Base-by-base conservation (phyloP, 2,329 filamentous ascomycete genomes). In the Pseudogymnoascus sp. region DNA sequence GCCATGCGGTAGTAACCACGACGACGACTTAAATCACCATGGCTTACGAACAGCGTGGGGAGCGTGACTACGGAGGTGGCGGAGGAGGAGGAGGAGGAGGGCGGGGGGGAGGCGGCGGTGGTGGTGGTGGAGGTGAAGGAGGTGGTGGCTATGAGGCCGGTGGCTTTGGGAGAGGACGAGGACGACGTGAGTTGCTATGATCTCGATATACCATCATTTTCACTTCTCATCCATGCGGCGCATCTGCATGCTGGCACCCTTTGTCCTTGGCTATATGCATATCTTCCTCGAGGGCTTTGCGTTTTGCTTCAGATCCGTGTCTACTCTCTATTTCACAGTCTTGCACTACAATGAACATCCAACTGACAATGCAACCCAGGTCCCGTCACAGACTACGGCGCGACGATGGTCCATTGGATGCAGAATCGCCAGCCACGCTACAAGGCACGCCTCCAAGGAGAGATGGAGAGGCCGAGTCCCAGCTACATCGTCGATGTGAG, bases 351-450 rank as follows among this genome's bases (percentile, higher is more conserved):
- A 31, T 18, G 62, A 39, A 60, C 36, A 31, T 45, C 59, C 61
- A 66, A 61, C 66, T 63, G 51, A 14, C 60, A 12, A 40, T n/a
- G 8, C 47, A 57, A 61, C 69, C 63, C 66, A 96, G 91, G 92
- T 67, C 89, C 92, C 51, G 91, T 96, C 12, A 97, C 93, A 51
- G 93, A 97, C 76, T 96, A 96, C 82, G 89, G 91, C 71, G 88
- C 93, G 23, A 95, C 91, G 8, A 84, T 96, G 74, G 87, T 90
- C 62, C 90, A 96, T 76, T 99, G 91, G 90, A 91, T 96, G 83
- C 88, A 89, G 71, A 86, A 91, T 72, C 86, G 93, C 64, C 83
- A 86, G 70, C 88, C 89, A 29, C 86, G 86, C 69, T 93, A 90
- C 77, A 88, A 87, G 73, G 86, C 87, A 64, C 80, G 83, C 5